phyloP scores from a whole-genome alignment of 495 filamentous ascomycete genomes.

The Gamarada debralockiae region DNA sequence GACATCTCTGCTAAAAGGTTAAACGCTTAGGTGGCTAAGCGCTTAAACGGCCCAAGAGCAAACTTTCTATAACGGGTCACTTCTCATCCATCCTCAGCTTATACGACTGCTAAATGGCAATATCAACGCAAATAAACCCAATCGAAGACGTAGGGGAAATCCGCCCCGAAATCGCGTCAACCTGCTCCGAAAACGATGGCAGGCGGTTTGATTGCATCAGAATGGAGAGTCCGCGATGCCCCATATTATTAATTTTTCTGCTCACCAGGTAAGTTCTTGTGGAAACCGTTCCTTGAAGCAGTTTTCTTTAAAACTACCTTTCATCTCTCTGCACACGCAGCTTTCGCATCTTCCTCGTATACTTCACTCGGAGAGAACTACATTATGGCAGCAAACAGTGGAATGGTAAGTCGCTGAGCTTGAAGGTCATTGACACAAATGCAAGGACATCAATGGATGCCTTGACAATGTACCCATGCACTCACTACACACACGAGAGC shows the following conservation, averaged over 20 bases:
- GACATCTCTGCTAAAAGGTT: background rate
- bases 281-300: background rate
- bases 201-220: background rate
- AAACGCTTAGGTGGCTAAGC: background rate
- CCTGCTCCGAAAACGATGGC: background rate
- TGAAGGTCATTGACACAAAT: slow-evolving; percentile 20
- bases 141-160: background rate
- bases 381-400: background rate
- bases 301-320: background rate
- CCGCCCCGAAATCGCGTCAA: background rate
- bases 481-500: slow-evolving; percentile 34
- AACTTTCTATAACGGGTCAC: background rate
- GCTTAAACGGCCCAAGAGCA: background rate
- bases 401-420: slow-evolving; percentile 15
- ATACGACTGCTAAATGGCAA: background rate
- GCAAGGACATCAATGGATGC: slow-evolving; percentile 38
- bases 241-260: background rate
- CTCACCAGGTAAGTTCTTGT: background rate
- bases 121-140: background rate
- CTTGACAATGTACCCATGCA: slow-evolving; percentile 39
- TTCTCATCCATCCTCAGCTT: background rate
- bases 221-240: background rate
- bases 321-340: background rate
- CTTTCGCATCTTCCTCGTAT: background rate
- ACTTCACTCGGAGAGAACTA: background rate